These are phyloP conservation scores for Monosporascus sp. DNA, from an alignment of 2,329 filamentous ascomycete genomes.

Conservation along the genomic window DNA sequence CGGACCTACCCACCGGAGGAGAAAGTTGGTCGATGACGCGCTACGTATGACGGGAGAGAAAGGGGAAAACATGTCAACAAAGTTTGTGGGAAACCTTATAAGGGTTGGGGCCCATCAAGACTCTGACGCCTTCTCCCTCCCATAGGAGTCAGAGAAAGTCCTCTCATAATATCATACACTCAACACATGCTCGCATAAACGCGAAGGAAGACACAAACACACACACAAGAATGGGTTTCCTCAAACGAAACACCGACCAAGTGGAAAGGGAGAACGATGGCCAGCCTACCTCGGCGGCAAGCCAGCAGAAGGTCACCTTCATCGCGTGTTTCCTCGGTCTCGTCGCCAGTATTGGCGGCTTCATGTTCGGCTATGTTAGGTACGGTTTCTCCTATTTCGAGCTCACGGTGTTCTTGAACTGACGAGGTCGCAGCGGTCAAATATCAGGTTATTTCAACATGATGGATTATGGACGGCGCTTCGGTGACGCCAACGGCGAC, in stretches of 20 bases:
- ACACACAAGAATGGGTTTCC: conserved; percentile 20
- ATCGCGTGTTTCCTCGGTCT: conserved; percentile 43
- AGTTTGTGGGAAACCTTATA: not conserved
- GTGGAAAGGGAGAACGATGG: conserved; percentile 15
- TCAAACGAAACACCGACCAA: conserved; percentile 20
- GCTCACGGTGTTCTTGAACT: not conserved
- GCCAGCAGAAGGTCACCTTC: conserved; percentile 21
- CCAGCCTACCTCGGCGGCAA: conserved; percentile 3
- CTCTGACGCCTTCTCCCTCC: not conserved
- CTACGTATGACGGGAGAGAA: not conserved
- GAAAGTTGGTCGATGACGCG: not conserved
- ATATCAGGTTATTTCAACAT: conserved; percentile 58
- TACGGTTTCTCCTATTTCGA: conserved; percentile 21
- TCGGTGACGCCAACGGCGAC: conserved; percentile 37
- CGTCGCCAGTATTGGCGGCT: conserved; percentile 49
- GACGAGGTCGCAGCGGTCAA: conserved; percentile 41
- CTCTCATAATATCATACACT: not conserved
- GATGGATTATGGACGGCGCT: conserved; percentile 49
- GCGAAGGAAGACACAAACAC: not conserved
- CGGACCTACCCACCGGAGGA: not conserved
- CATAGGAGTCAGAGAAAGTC: not conserved
- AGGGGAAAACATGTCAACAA: no score
- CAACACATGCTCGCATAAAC: not conserved
- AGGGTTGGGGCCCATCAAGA: not conserved
- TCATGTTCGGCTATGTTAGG: conserved; percentile 55